These are phyloP conservation scores for Russula emetica DNA, from an alignment of 768 basidiomycete species.

Conservation along the genomic window DNA sequence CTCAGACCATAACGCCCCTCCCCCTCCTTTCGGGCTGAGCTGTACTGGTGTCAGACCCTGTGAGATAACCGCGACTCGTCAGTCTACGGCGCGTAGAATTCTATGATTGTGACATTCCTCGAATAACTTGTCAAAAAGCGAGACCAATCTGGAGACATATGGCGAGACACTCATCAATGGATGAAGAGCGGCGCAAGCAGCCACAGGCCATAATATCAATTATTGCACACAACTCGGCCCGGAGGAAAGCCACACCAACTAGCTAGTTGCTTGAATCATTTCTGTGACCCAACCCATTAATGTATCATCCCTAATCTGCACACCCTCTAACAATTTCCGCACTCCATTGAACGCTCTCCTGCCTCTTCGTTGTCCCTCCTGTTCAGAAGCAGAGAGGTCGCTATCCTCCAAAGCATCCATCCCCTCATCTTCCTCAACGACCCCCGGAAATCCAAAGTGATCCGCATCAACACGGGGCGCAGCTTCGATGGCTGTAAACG, in stretches of 20 bases:
- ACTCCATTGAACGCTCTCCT: slow-evolving; percentile 63
- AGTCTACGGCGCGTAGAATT: not conserved
- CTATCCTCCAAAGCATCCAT: slow-evolving; percentile 39
- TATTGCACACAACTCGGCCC: not conserved
- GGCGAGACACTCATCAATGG: slow-evolving; percentile 22
- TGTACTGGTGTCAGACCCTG: slow-evolving; percentile 44
- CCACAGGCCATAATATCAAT: not conserved
- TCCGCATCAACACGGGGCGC: slow-evolving; percentile 73
- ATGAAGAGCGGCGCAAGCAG: not conserved
- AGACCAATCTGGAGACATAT: slow-evolving; percentile 46
- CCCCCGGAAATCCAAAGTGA: slow-evolving; percentile 85
- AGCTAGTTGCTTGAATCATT: slow-evolving; percentile 46
- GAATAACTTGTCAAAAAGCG: slow-evolving; percentile 47
- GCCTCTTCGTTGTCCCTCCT: slow-evolving; percentile 68
- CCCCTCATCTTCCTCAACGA: slow-evolving; percentile 76
- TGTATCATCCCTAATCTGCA: slow-evolving; percentile 60
- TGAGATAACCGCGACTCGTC: not conserved
- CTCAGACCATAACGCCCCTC: slow-evolving; percentile 49
- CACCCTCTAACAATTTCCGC: slow-evolving; percentile 56
- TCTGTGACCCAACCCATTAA: slow-evolving; percentile 57
- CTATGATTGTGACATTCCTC: slow-evolving; percentile 34
- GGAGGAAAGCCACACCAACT: not conserved
- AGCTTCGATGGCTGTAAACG: slow-evolving; percentile 66
- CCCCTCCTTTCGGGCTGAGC: slow-evolving; percentile 44
- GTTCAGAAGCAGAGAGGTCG: slow-evolving; percentile 39